These are phyloP conservation scores for Didymella sp. DNA, from an alignment of 2,329 filamentous ascomycete genomes.

Conservation along the genomic window DNA sequence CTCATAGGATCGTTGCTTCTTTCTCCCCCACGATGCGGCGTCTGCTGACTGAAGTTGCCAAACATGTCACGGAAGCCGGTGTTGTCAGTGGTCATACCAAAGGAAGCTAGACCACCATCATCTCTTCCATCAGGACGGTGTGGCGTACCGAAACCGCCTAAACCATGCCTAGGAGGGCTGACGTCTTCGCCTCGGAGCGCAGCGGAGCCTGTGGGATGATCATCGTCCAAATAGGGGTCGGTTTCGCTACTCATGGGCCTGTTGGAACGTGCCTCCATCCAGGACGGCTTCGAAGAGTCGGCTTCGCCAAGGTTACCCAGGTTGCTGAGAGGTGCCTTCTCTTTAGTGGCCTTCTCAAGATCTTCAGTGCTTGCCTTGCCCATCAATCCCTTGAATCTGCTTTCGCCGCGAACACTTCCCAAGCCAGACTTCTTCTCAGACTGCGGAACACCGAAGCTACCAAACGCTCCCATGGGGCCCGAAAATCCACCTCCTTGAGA, in stretches of 20 bases:
- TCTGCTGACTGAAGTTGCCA: constrained; percentile 64
- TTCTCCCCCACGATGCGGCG: constrained; percentile 56
- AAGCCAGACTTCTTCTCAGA: constrained; percentile 74
- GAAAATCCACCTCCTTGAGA: constrained; percentile 69
- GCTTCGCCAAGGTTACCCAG: constrained; percentile 62
- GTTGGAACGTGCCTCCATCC: constrained; percentile 58
- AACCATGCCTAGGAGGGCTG: constrained; percentile 59
- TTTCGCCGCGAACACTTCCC: constrained; percentile 74
- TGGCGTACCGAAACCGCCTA: constrained; percentile 53
- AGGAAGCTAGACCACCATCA: constrained; percentile 65
- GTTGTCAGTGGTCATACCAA: constrained; percentile 66
- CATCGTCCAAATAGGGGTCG: constrained; percentile 75
- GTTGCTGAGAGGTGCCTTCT: constrained; percentile 62
- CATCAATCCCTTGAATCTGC: constrained; percentile 84
- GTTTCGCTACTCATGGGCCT: constrained; percentile 67
- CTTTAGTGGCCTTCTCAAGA: constrained; percentile 58
- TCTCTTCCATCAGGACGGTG: constrained; percentile 61
- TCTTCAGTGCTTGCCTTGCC: constrained; percentile 78
- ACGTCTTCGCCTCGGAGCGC: constrained; percentile 78
- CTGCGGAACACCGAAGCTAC: constrained; percentile 73
- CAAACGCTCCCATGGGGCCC: constrained; percentile 80
- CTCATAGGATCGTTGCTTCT: constrained; percentile 75
- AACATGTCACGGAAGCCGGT: constrained; percentile 64
- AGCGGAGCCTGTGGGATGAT: constrained; percentile 70
- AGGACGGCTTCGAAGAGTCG: constrained; percentile 57